Base-by-base conservation (phyloP, 169 alveolate species). In the Cryptosporidium andersoni region DNA sequence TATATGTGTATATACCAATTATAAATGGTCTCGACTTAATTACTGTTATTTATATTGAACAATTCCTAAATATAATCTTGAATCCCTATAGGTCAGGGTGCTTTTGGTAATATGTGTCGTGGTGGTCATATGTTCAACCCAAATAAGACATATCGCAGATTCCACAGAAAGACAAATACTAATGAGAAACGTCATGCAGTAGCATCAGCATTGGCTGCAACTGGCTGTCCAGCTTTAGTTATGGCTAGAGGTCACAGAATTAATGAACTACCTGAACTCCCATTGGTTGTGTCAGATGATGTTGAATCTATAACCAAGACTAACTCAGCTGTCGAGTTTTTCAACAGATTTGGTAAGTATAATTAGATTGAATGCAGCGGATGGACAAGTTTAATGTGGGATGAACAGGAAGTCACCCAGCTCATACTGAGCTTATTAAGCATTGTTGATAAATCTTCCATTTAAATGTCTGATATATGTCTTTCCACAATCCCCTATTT, bases 81-180 rank as follows among this genome's bases (percentile, higher is more conserved):
- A 25, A 25, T 25, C 25, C 25, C 25, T 93, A 52, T 94, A 74
- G 85, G 99, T 34, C 99, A 98, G 95, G 99, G 97, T 51, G 99
- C 99, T 66, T 97, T 97, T 92, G 99, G 99, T 64, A 98, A 98
- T 95, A 92, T 95, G 96, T 97, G 99, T 89, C 93, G 99, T 80
- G 99, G 98, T 62, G 99, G 99, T 80, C 98, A 99, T 68, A 97
- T 98, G 99, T 97, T 95, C 93, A 96, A 97, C 82, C 99, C 99
- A 36, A 95, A 96, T 80, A 96, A 95, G 91, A 95, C 95, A 58
- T 97, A 98, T 98, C 94, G 99, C 89, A 94, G 99, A 91, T 97
- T 99, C 99, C 99, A 97, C 94, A 92, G 99, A 64, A 96, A 95
- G 95, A 94, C 95, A 80, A 98, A 97, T 89, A 90, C 94, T 81